A percentile compares a stretch with the other conserved stretches of the same genome.
Conservation (phyloP, 2,329 filamentous ascomycete species). For the Ceratocystiopsis brevicomis region DNA sequence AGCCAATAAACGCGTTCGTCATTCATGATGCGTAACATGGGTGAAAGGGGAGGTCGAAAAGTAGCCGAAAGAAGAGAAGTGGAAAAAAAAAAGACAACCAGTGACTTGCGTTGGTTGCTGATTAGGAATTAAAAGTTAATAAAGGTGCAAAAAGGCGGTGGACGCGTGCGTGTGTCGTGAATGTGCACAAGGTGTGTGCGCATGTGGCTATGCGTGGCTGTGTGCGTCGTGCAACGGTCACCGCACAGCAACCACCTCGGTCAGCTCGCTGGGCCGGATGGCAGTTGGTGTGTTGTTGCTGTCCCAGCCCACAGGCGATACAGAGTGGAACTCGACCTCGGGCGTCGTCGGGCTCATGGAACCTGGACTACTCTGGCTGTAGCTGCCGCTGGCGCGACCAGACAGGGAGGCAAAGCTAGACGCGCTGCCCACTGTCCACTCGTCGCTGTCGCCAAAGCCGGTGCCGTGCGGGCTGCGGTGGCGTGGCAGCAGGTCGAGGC, state of each 20-base stretch:
- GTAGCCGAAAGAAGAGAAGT: too few relatives aligned
- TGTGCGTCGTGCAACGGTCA: neutral
- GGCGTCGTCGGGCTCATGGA: constrained; percentile 31
- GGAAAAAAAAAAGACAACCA: too few relatives aligned
- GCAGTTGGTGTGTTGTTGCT: constrained; percentile 3
- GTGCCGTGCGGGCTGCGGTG: constrained; percentile 9
- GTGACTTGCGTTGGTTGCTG: neutral
- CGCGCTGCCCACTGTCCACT: constrained; percentile 77
- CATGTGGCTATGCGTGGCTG: too few relatives aligned
- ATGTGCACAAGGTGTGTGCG: too few relatives aligned
- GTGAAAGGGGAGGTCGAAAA: neutral
- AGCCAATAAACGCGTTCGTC: too few relatives aligned
- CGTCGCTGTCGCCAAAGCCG: constrained; percentile 46
- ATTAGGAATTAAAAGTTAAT: neutral
- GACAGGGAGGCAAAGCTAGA: constrained; percentile 41
- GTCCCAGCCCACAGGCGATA: constrained; percentile 20
- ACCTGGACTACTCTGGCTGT: constrained; percentile 29
- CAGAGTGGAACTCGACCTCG: constrained; percentile 20
- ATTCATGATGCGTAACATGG: neutral
- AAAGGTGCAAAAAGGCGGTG: neutral
- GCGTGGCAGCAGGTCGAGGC: constrained; percentile 25
- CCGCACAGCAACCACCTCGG: constrained; percentile 2
- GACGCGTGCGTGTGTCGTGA: neutral
- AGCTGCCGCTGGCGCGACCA: constrained; percentile 21
- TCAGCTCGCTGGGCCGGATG: neutral